A percentile compares a stretch with the other conserved stretches of the same genome.
phyloP scores from a whole-genome alignment of 768 basidiomycete genomes.

The Boletus huronensis region DNA sequence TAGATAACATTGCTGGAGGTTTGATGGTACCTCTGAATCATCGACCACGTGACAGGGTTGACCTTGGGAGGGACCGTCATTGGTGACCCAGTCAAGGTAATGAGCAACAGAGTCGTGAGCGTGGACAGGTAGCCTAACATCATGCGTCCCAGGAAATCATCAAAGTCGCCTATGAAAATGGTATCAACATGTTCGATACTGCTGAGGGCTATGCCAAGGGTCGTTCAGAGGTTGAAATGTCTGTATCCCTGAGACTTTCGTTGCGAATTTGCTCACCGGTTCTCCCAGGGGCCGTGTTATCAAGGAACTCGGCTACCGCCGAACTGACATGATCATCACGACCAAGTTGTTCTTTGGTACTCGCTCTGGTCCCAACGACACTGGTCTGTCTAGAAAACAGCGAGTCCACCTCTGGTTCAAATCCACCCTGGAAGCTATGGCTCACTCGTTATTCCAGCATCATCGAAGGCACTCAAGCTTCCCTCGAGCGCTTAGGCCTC shows the following conservation, averaged over 20 bases:
- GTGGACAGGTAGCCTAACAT: neutral
- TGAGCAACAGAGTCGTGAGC: neutral
- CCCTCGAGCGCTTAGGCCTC: slow-evolving; percentile 47
- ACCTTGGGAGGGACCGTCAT: slow-evolving; percentile 46
- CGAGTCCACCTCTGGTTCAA: slow-evolving; percentile 3
- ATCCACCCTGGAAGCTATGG: neutral
- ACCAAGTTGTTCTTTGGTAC: slow-evolving; percentile 61
- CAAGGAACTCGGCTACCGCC: slow-evolving; percentile 49
- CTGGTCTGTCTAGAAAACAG: slow-evolving; percentile 35
- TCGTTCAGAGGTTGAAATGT: slow-evolving; percentile 53
- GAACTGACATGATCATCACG: slow-evolving; percentile 49
- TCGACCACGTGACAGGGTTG: slow-evolving; percentile 32
- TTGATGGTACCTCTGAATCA: neutral
- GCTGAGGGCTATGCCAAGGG: slow-evolving; percentile 47
- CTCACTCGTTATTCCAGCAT: slow-evolving; percentile 33
- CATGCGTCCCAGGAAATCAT: slow-evolving; percentile 42
- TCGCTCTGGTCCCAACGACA: slow-evolving; percentile 42
- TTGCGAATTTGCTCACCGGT: neutral
- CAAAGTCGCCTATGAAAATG: slow-evolving; percentile 49
- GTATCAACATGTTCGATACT: slow-evolving; percentile 50
- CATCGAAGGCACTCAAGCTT: slow-evolving; percentile 52
- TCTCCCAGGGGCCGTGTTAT: slow-evolving; percentile 46
- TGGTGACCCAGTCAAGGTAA: slow-evolving; percentile 52
- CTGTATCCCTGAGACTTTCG: neutral
- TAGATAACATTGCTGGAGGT: neutral